A percentile compares a stretch with the other conserved stretches of the same genome.
Evolutionary conservation across 2,329 filamentous ascomycete species (phyloP).

Genomic region (Botrytis galanthina): DNA sequence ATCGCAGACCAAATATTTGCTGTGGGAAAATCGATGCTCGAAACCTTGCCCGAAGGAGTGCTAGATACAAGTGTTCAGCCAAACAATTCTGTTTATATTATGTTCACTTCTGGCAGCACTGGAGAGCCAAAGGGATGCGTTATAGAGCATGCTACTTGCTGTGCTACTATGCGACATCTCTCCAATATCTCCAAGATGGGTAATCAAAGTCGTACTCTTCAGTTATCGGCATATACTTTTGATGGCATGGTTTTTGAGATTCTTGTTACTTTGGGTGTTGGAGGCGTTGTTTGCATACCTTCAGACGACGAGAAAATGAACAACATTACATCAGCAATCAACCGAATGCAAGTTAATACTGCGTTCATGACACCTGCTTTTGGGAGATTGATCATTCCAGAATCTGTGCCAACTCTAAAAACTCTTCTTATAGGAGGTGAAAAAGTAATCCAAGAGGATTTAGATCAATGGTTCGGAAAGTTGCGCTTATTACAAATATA

Average conservation of each 20-base stretch:
- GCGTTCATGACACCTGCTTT: slow-evolving; percentile 29
- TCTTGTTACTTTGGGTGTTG: slow-evolving; percentile 25
- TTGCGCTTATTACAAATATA: slow-evolving; percentile 52
- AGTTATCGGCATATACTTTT: slow-evolving; percentile 30
- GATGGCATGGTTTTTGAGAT: slow-evolving; percentile 29
- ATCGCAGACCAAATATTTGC: slow-evolving; percentile 6
- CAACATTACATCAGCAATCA: slow-evolving; percentile 25
- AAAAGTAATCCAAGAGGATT: slow-evolving; percentile 64
- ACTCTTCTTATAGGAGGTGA: slow-evolving; percentile 81
- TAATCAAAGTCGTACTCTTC: slow-evolving; percentile 23
- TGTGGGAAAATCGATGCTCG: neutral
- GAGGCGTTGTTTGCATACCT: slow-evolving; percentile 30
- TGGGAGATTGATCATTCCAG: slow-evolving; percentile 74
- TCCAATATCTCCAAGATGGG: slow-evolving; percentile 14
- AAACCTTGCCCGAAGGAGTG: neutral
- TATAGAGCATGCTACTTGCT: slow-evolving; percentile 24
- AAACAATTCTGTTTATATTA: slow-evolving; percentile 19
- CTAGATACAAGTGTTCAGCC: neutral
- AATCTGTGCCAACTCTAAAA: slow-evolving; percentile 70
- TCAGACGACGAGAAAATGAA: slow-evolving; percentile 27
- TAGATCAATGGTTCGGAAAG: slow-evolving; percentile 40
- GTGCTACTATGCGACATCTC: slow-evolving; percentile 19
- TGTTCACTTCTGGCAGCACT: slow-evolving; percentile 33
- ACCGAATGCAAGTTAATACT: slow-evolving; percentile 25
- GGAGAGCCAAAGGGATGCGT: slow-evolving; percentile 32